Conservation (phyloP, 768 basidiomycete species). For the Rhizopogon sp. region DNA sequence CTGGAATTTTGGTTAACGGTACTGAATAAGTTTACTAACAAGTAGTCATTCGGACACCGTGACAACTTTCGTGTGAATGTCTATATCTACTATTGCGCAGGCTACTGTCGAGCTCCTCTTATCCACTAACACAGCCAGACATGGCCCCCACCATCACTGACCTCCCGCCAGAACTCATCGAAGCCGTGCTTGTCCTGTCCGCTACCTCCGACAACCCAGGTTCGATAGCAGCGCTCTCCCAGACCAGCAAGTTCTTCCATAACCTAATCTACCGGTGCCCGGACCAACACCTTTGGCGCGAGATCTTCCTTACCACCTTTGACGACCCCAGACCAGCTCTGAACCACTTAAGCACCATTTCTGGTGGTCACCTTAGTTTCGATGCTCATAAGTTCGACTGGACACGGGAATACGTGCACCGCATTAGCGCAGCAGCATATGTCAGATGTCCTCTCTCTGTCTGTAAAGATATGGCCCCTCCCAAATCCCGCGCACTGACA, state of each 20-base stretch:
- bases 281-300: conserved; percentile 41
- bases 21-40: too few species aligned
- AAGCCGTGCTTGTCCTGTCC: conserved; percentile 28
- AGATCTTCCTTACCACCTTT: conserved; percentile 42
- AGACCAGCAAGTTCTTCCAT: conserved; percentile 30
- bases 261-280: conserved; percentile 30
- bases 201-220: conserved; percentile 19
- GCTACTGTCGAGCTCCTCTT: background rate
- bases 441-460: conserved; percentile 2
- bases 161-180: conserved; percentile 38
- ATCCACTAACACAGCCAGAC: background rate
- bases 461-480: background rate
- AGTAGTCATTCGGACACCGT: too few species aligned
- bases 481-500: background rate
- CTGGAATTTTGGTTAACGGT: too few species aligned
- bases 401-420: conserved; percentile 19
- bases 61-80: too few species aligned
- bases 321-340: conserved; percentile 42
- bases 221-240: conserved; percentile 32
- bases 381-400: conserved; percentile 14
- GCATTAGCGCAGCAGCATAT: conserved; percentile 15
- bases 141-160: background rate
- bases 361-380: conserved; percentile 5
- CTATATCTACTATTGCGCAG: background rate
- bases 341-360: conserved; percentile 17